A percentile compares a stretch with the other conserved stretches of the same genome.
Evolutionary conservation across 148 eudicot genomes (phyloP).

Genomic region (Camellia lanceoleosa): DNA sequence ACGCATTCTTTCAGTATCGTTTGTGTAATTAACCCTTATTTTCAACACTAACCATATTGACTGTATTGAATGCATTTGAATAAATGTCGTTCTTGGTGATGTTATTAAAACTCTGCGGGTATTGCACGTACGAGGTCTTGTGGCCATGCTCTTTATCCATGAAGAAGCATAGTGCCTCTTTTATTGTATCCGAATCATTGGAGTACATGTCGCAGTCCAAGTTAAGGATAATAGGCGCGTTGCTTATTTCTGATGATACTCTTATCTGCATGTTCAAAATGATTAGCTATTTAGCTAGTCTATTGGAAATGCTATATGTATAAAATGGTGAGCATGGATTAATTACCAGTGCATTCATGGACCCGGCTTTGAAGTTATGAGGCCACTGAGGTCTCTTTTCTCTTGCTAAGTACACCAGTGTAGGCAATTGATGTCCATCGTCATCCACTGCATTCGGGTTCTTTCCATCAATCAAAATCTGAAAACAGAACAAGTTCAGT

Average conservation of each 20-base stretch:
- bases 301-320: too few species aligned
- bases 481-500: neutral
- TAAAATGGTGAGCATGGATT: too few species aligned
- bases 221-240: slow-evolving; percentile 42
- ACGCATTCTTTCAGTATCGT: too few species aligned
- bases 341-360: slow-evolving; percentile 42
- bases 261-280: slow-evolving; percentile 34
- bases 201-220: slow-evolving; percentile 51
- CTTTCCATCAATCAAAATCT: slow-evolving; percentile 46
- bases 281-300: neutral
- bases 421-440: slow-evolving; percentile 38
- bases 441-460: slow-evolving; percentile 25
- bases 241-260: slow-evolving; percentile 44
- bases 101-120: slow-evolving; percentile 33
- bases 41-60: slow-evolving; percentile 15
- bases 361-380: slow-evolving; percentile 53
- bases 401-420: slow-evolving; percentile 44
- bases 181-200: slow-evolving; percentile 37
- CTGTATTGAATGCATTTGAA: slow-evolving; percentile 9
- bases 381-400: slow-evolving; percentile 40
- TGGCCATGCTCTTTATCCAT: slow-evolving; percentile 39
- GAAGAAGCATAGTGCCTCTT: slow-evolving; percentile 41
- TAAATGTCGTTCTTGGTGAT: slow-evolving; percentile 34
- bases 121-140: slow-evolving; percentile 31
- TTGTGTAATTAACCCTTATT: too few species aligned